Evolutionary conservation across 257 asterid genomes (phyloP).

Genomic region (Solanum tarijense): DNA sequence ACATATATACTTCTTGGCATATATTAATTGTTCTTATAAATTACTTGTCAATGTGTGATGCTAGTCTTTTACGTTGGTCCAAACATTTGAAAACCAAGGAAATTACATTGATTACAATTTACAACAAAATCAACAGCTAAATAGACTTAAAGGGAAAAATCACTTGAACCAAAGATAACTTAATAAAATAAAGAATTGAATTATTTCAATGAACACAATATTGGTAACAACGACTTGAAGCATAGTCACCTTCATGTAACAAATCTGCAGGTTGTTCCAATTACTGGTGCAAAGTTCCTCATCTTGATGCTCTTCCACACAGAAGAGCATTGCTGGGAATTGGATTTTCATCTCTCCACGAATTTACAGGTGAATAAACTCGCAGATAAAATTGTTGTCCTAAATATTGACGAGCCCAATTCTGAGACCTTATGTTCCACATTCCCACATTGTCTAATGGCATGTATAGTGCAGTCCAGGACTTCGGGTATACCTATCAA

Average conservation of each 20-base stretch:
- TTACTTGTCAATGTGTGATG: too few species aligned
- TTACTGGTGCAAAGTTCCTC: background rate
- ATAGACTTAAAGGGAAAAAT: background rate
- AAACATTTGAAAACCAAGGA: background rate
- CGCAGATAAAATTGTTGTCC: conserved; percentile 35
- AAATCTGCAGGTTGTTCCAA: background rate
- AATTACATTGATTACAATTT: background rate
- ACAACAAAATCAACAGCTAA: background rate
- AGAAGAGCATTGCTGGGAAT: conserved; percentile 27
- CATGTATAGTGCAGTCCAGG: conserved; percentile 33
- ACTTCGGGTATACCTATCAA: conserved; percentile 24
- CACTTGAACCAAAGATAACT: background rate
- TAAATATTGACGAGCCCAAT: conserved; percentile 32
- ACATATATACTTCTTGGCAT: background rate
- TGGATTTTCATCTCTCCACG: conserved; percentile 33
- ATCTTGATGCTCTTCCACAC: conserved; percentile 21
- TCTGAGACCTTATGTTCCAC: conserved; percentile 36
- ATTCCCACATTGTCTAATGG: conserved; percentile 39
- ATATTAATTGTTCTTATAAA: too few species aligned
- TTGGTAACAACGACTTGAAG: background rate
- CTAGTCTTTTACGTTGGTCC: too few species aligned
- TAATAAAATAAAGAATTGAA: background rate
- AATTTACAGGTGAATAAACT: conserved; percentile 25
- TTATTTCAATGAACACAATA: background rate
- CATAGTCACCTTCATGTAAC: background rate